Evolutionary conservation across 257 asterid genomes (phyloP).

Genomic region (Primulina huaijiensis): DNA sequence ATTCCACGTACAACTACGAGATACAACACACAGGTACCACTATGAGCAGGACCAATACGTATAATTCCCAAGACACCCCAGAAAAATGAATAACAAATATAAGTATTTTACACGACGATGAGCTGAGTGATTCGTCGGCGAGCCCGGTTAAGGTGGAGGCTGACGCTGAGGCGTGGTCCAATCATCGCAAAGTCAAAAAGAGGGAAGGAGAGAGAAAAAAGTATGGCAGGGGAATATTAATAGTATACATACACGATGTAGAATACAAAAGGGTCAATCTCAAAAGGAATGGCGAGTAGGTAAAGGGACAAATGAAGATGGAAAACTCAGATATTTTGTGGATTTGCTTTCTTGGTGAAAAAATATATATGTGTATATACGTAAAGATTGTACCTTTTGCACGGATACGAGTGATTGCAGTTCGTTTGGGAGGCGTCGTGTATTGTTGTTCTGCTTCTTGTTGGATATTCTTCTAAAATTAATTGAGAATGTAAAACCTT

Average conservation of each 20-base stretch:
- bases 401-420: constrained; percentile 9
- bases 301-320: constrained; percentile 4
- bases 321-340: constrained; percentile 16
- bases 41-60: constrained; percentile 17
- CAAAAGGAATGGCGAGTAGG: constrained; percentile 22
- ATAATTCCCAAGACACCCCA: background rate
- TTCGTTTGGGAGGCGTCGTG: background rate
- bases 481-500: too few species aligned
- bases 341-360: background rate
- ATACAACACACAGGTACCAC: constrained; percentile 17
- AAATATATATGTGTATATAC: background rate
- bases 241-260: background rate
- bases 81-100: background rate
- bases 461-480: too few species aligned
- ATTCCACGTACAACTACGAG: constrained; percentile 25
- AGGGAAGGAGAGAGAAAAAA: background rate
- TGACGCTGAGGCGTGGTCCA: constrained; percentile 32
- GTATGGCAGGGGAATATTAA: background rate
- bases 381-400: background rate
- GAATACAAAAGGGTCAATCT: constrained; percentile 37
- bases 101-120: constrained; percentile 27
- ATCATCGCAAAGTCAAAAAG: constrained; percentile 34
- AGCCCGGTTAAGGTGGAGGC: constrained; percentile 42
- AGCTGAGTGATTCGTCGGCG: constrained; percentile 31
- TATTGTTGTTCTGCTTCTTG: too few species aligned